phyloP scores from a whole-genome alignment of 208 protist species.

The Acanthamoeba culbertsoni region DNA sequence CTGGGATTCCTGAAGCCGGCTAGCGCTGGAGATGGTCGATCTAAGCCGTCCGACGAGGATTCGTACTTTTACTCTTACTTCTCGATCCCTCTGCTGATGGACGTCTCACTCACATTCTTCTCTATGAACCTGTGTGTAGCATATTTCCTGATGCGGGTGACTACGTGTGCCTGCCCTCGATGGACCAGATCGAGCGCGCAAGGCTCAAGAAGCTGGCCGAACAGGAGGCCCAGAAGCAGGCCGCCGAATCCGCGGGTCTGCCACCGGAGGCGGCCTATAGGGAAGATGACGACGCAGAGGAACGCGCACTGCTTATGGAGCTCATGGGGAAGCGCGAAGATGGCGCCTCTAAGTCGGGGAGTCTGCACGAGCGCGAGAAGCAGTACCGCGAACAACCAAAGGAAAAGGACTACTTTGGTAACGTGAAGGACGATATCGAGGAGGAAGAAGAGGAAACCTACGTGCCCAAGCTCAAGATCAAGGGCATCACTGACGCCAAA shows the following conservation, averaged over 20 bases:
- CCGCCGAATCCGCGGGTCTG: background rate
- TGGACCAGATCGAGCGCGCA: background rate
- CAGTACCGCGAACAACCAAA: background rate
- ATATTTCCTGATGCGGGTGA: background rate
- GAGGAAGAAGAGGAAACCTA: constrained; percentile 36
- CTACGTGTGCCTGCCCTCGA: background rate
- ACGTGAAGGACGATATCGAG: background rate
- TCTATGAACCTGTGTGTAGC: background rate
- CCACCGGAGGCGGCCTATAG: background rate
- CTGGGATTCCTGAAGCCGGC: background rate
- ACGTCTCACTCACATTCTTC: background rate
- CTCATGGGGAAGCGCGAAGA: background rate
- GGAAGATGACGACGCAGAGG: background rate
- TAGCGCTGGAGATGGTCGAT: background rate
- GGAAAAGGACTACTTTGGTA: background rate
- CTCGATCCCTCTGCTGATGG: background rate
- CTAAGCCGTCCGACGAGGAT: background rate
- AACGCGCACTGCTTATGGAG: background rate
- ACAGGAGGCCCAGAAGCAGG: background rate
- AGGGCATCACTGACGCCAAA: background rate
- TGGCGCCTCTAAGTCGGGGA: background rate
- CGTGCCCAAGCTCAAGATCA: constrained; percentile 1
- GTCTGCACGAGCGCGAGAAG: background rate
- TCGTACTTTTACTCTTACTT: background rate
- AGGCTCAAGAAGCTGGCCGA: background rate